Percentiles rank a stretch among this genome's conserved stretches.
Conservation (phyloP, 2,329 filamentous ascomycete genomes). For the Calonectria hawksworthii region DNA sequence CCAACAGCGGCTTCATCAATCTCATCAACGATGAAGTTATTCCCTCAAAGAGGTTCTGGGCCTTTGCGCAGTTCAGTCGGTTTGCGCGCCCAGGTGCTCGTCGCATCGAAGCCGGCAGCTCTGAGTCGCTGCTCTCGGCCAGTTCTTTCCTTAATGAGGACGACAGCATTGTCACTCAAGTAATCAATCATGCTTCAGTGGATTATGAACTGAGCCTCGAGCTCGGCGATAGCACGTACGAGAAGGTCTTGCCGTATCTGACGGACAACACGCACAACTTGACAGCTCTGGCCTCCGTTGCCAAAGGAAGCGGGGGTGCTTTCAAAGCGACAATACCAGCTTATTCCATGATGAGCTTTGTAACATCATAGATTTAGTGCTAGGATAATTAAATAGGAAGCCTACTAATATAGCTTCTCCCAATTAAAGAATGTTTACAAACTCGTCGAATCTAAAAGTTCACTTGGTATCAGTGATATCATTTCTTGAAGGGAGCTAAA, state of each 20-base stretch:
- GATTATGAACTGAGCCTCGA: background rate
- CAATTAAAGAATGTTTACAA: too few species aligned
- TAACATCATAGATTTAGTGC: background rate
- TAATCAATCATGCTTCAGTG: background rate
- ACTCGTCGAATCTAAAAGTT: too few species aligned
- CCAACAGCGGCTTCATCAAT: slow-evolving; percentile 2
- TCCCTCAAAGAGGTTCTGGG: background rate
- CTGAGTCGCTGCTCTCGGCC: background rate
- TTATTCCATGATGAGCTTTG: slow-evolving; percentile 3
- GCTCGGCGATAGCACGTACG: background rate
- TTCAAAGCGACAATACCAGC: background rate
- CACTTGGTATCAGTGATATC: too few species aligned
- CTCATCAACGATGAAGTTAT: background rate
- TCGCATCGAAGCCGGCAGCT: background rate
- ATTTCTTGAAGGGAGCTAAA: too few species aligned
- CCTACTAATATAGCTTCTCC: too few species aligned
- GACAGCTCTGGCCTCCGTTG: background rate
- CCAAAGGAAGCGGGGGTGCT: background rate
- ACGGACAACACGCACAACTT: background rate
- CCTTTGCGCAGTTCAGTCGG: slow-evolving; percentile 1
- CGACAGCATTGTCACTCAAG: background rate
- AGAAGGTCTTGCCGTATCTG: background rate
- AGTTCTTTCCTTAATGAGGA: background rate
- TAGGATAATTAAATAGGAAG: background rate
- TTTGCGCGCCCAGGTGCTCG: background rate